These are phyloP conservation scores for Penicillium sp. DNA, from an alignment of 2,329 filamentous ascomycete genomes.

Conservation along the genomic window DNA sequence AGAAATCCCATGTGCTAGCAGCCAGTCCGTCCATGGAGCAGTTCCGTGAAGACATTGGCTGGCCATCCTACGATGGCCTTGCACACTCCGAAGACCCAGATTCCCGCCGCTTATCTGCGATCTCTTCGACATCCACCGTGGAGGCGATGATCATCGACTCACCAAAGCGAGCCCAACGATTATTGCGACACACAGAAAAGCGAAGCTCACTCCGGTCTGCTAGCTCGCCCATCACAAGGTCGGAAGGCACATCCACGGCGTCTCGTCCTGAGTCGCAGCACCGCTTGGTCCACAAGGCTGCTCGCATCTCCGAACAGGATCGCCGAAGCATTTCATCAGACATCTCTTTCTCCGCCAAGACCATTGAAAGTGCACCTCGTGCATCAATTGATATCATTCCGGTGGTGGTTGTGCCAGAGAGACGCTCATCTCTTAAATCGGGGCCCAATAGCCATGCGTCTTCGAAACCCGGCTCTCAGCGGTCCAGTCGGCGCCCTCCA, in stretches of 20 bases:
- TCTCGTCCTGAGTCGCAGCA: slow-evolving; percentile 47
- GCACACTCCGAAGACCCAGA: slow-evolving; percentile 29
- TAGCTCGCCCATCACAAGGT: slow-evolving; percentile 45
- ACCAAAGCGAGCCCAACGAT: slow-evolving; percentile 45
- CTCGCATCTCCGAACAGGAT: slow-evolving; percentile 49
- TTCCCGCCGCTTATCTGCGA: slow-evolving; percentile 47
- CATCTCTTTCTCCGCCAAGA: slow-evolving; percentile 36
- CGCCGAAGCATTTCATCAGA: slow-evolving; percentile 46
- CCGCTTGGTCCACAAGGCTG: slow-evolving; percentile 51
- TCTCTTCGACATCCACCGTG: slow-evolving; percentile 55
- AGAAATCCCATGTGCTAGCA: slow-evolving; percentile 27
- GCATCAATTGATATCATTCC: slow-evolving; percentile 43
- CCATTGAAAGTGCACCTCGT: slow-evolving; percentile 30
- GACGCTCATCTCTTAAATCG: slow-evolving; percentile 46
- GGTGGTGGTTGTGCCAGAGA: slow-evolving; percentile 49
- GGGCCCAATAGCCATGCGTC: slow-evolving; percentile 36
- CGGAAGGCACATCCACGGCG: slow-evolving; percentile 46
- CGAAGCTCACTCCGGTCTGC: slow-evolving; percentile 51
- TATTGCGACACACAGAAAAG: slow-evolving; percentile 55
- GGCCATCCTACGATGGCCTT: slow-evolving; percentile 42
- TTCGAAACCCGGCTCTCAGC: slow-evolving; percentile 40
- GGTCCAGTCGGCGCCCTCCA: slow-evolving; percentile 38
- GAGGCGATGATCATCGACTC: slow-evolving; percentile 56
- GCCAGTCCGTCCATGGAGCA: slow-evolving; percentile 45
- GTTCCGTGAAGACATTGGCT: slow-evolving; percentile 51